Percentiles rank a stretch among this genome's conserved stretches.
These are phyloP conservation scores for Cryptococcus sp. DNA, from an alignment of 1,284 basidiomycete species.

Conservation along the genomic window DNA sequence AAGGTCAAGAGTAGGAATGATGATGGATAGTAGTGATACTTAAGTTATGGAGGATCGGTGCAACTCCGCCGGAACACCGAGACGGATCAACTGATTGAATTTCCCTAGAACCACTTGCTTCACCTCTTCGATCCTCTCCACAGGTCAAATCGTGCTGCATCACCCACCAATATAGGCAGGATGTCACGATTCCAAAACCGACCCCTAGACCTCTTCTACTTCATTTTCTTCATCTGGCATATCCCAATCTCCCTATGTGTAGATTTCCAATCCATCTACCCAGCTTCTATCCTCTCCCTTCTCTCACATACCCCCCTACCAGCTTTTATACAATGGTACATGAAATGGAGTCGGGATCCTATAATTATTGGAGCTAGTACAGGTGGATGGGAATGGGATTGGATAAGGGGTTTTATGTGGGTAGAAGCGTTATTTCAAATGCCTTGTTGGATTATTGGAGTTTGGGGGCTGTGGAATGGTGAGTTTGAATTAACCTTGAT, in stretches of 20 bases:
- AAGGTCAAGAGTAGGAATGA: too few relatives aligned
- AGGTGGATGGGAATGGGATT: slow-evolving; percentile 24
- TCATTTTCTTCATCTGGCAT: slow-evolving; percentile 26
- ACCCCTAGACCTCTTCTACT: slow-evolving; percentile 33
- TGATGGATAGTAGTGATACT: too few relatives aligned
- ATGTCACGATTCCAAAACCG: slow-evolving; percentile 29
- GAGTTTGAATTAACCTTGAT: slow-evolving; percentile 24
- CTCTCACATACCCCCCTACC: slow-evolving; percentile 8
- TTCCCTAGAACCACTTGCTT: too few relatives aligned
- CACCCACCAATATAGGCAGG: too few relatives aligned
- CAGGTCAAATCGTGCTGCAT: too few relatives aligned
- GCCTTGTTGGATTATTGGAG: slow-evolving; percentile 67
- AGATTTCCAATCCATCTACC: slow-evolving; percentile 43
- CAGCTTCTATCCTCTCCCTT: slow-evolving; percentile 1
- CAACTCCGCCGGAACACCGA: too few relatives aligned
- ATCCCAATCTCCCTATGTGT: slow-evolving; percentile 33
- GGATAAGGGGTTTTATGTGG: slow-evolving; percentile 37
- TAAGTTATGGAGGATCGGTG: too few relatives aligned
- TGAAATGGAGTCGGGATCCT: slow-evolving; percentile 36
- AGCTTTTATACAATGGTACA: slow-evolving; percentile 32
- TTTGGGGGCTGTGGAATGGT: slow-evolving; percentile 64
- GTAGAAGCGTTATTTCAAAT: slow-evolving; percentile 62
- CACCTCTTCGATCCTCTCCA: too few relatives aligned
- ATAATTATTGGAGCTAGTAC: slow-evolving; percentile 31
- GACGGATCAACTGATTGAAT: too few relatives aligned